Percentiles rank a stretch among this genome's conserved stretches.
phyloP scores from a whole-genome alignment of 1,284 basidiomycete species.

The Ceratobasidium papillatum region DNA sequence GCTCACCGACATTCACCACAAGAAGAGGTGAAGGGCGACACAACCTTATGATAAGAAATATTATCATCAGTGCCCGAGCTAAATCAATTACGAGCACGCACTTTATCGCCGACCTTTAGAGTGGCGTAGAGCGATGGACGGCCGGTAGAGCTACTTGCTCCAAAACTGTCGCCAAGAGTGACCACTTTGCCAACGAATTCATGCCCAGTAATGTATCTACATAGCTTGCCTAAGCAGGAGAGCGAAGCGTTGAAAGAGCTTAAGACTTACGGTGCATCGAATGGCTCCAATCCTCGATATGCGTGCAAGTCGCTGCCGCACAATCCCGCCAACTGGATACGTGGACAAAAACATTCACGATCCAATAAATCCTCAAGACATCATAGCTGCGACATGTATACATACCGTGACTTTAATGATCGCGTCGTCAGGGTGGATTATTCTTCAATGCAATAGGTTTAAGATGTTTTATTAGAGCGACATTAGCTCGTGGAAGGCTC shows the following conservation, averaged over 20 bases:
- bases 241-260: background rate
- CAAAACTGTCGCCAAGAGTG: slow-evolving; percentile 72
- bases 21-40: slow-evolving; percentile 85
- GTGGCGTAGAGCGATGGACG: slow-evolving; percentile 70
- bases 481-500: background rate
- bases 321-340: slow-evolving; percentile 68
- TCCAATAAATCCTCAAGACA: background rate
- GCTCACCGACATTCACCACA: slow-evolving; percentile 83
- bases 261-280: slow-evolving; percentile 52
- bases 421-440: slow-evolving; percentile 75
- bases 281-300: slow-evolving; percentile 68
- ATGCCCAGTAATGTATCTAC: slow-evolving; percentile 75
- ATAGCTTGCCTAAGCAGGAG: background rate
- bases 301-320: slow-evolving; percentile 87
- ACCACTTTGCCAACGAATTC: slow-evolving; percentile 85
- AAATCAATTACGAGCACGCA: background rate
- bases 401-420: slow-evolving; percentile 74
- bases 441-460: slow-evolving; percentile 54
- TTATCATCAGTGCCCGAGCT: background rate
- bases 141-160: slow-evolving; percentile 48
- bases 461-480: background rate
- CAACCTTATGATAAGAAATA: slow-evolving; percentile 57
- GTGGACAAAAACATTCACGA: background rate
- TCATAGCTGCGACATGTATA: background rate
- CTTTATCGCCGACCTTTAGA: slow-evolving; percentile 77